Evolutionary conservation across 345 rosid species (phyloP).

Genomic region (Euphorbia tirucalli): DNA sequence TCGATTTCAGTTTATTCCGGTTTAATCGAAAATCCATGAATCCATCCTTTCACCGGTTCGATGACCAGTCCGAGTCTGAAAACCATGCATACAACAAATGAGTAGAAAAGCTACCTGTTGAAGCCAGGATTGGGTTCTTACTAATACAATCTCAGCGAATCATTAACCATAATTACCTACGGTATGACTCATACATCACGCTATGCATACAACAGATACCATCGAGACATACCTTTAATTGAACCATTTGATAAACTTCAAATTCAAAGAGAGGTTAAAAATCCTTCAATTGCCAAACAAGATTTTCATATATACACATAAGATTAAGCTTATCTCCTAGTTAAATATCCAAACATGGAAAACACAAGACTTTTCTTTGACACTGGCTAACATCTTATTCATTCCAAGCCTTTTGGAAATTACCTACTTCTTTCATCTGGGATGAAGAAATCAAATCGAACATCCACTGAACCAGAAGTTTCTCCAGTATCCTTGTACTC

Average conservation of each 20-base stretch:
- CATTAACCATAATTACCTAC: neutral
- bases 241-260: conserved; percentile 3
- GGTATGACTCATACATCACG: neutral
- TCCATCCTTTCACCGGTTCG: too few relatives aligned
- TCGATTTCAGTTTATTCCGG: too few relatives aligned
- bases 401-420: conserved; percentile 19
- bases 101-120: too few relatives aligned
- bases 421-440: conserved; percentile 53
- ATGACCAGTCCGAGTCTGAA: too few relatives aligned
- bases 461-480: conserved; percentile 79
- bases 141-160: neutral
- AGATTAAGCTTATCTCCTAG: conserved; percentile 25
- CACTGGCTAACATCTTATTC: too few relatives aligned
- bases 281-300: conserved; percentile 14
- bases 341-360: conserved; percentile 24
- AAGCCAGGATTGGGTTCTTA: too few relatives aligned
- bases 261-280: conserved; percentile 18
- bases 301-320: conserved; percentile 45
- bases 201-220: neutral
- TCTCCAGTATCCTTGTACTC: conserved; percentile 74
- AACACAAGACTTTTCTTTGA: conserved; percentile 1
- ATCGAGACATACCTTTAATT: neutral
- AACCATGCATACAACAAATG: too few relatives aligned
- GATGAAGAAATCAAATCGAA: conserved; percentile 80
- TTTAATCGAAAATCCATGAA: too few relatives aligned